Evolutionary conservation across 2,329 filamentous ascomycete genomes (phyloP).

Genomic region (Ophiocordyceps camponoti-leonardi): DNA sequence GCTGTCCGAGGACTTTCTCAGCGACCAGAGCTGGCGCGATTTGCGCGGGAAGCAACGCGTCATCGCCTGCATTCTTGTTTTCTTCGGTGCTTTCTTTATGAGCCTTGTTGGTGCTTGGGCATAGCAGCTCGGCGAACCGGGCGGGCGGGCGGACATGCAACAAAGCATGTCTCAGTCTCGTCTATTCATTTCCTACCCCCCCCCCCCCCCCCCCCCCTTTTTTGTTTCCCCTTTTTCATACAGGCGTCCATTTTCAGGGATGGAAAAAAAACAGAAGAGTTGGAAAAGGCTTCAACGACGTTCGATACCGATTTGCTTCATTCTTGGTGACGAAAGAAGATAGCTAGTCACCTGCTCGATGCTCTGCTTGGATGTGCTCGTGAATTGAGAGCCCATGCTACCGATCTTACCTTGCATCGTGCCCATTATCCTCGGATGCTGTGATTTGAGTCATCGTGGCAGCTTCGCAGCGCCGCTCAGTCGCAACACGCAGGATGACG

Average conservation of each 20-base stretch:
- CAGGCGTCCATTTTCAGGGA: background rate
- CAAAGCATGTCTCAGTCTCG: no score
- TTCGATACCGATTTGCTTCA: no score
- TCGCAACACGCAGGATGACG: background rate
- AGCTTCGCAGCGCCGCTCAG: background rate
- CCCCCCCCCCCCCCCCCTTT: background rate
- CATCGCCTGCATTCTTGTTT: conserved; percentile 37
- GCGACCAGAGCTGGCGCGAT: conserved; percentile 42
- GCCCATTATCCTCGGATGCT: no score
- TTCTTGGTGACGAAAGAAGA: background rate
- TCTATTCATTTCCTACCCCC: background rate
- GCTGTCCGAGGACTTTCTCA: conserved; percentile 53
- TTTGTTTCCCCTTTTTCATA: background rate
- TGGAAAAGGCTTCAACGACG: background rate
- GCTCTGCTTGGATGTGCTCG: background rate
- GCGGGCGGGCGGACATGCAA: background rate
- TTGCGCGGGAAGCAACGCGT: conserved; percentile 35
- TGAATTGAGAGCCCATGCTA: background rate
- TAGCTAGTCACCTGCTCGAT: background rate
- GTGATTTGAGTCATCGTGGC: background rate
- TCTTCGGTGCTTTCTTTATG: conserved; percentile 43
- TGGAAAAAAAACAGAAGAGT: background rate
- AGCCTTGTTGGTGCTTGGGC: conserved; percentile 48
- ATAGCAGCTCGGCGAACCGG: conserved; percentile 13
- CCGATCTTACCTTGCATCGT: background rate